Conservation (phyloP, 441 rosid genomes). For the Isatis lusitanica region DNA sequence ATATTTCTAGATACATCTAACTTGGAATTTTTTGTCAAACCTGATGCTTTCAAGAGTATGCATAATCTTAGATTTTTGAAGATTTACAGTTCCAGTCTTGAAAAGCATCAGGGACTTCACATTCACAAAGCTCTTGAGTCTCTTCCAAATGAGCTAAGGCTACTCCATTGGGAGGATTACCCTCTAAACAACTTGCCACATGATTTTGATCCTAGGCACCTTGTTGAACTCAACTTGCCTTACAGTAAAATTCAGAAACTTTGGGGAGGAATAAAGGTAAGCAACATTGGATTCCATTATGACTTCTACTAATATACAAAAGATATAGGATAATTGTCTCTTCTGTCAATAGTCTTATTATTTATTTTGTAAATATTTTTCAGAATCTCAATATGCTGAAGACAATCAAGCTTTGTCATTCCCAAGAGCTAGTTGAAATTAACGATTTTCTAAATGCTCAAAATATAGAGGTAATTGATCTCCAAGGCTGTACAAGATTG, state of each 20-base stretch:
- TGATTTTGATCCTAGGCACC: not conserved
- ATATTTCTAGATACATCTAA: conserved; percentile 14
- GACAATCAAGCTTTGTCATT: conserved; percentile 5
- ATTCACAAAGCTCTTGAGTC: not conserved
- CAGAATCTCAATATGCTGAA: conserved; percentile 10
- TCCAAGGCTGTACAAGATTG: conserved; percentile 9
- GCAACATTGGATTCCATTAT: too few species aligned
- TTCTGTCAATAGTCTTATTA: too few species aligned
- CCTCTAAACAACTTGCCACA: conserved; percentile 27
- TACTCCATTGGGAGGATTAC: conserved; percentile 30
- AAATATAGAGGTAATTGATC: not conserved
- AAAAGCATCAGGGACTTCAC: not conserved
- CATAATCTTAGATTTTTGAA: conserved; percentile 19
- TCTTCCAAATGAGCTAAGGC: conserved; percentile 21
- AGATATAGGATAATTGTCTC: too few species aligned
- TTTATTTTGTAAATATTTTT: not conserved
- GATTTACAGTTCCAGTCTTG: not conserved
- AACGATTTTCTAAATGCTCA: not conserved
- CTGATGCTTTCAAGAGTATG: conserved; percentile 16
- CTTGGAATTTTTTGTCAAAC: not conserved
- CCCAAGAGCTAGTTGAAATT: not conserved
- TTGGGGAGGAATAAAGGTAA: conserved; percentile 10
- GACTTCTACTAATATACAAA: too few species aligned
- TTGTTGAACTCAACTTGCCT: conserved; percentile 30
- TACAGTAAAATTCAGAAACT: conserved; percentile 23